Conservation (phyloP, 2,329 filamentous ascomycete genomes). For the Magnaporthiopsis rhizophila region DNA sequence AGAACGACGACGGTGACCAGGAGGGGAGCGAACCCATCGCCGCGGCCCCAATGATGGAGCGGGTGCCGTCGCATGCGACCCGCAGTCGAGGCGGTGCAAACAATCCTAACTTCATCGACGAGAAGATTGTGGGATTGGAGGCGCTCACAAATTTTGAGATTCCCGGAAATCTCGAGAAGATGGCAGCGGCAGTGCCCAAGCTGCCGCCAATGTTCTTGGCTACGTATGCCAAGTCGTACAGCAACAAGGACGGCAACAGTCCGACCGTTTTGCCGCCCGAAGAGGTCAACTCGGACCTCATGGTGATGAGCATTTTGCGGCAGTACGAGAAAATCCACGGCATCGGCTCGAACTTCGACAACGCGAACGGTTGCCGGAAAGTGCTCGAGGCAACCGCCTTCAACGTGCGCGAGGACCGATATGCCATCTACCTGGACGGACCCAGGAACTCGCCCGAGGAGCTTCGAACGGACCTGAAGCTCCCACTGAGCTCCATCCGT, state of each 20-base stretch:
- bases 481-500: slow-evolving; percentile 34
- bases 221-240: slow-evolving; percentile 51
- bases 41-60: slow-evolving; percentile 49
- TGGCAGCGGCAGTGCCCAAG: slow-evolving; percentile 48
- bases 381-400: slow-evolving; percentile 47
- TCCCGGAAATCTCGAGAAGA: slow-evolving; percentile 48
- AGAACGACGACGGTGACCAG: slow-evolving; percentile 42
- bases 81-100: slow-evolving; percentile 47
- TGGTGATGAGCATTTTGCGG: slow-evolving; percentile 6
- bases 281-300: slow-evolving; percentile 30
- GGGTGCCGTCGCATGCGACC: slow-evolving; percentile 56
- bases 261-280: slow-evolving; percentile 42
- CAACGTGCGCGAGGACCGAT: slow-evolving; percentile 38
- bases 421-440: slow-evolving; percentile 38
- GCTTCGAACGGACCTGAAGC: slow-evolving; percentile 40
- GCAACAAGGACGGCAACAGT: slow-evolving; percentile 48
- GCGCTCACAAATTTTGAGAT: slow-evolving; percentile 52
- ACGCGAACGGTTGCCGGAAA: slow-evolving; percentile 43
- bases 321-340: slow-evolving; percentile 46
- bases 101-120: slow-evolving; percentile 47
- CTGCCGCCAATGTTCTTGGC: slow-evolving; percentile 49
- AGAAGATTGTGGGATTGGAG: slow-evolving; percentile 52
- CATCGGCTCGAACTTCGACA: slow-evolving; percentile 47
- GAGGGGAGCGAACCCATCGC: slow-evolving; percentile 38
- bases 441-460: slow-evolving; percentile 37